Conservation (phyloP, 495 filamentous ascomycete species). For the Xylaria flabelliformis region DNA sequence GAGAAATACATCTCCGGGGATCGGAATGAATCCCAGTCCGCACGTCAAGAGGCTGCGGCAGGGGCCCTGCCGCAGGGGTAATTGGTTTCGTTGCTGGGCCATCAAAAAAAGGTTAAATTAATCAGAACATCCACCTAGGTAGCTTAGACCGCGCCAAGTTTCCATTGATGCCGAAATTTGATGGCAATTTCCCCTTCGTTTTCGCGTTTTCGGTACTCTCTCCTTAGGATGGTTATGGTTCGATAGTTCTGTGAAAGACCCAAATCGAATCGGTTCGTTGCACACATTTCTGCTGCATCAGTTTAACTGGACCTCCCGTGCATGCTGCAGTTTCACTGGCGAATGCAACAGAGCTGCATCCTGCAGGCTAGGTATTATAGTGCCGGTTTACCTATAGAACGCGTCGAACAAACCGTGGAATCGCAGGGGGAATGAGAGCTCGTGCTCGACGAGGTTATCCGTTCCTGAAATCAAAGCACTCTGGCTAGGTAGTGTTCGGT, state of each 20-base stretch:
- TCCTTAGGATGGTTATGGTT: neutral
- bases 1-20: slow-evolving; percentile 1
- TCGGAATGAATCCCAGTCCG: slow-evolving; percentile 6
- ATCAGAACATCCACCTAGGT: neutral
- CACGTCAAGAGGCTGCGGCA: neutral
- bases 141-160: neutral
- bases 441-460: neutral
- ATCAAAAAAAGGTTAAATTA: slow-evolving; percentile 2
- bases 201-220: neutral
- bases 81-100: slow-evolving; percentile 12
- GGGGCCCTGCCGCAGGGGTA: no score
- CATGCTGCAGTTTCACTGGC: slow-evolving; percentile 12
- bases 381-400: neutral
- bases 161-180: neutral
- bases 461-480: neutral
- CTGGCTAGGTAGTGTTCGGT: neutral
- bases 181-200: slow-evolving; percentile 12
- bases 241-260: neutral
- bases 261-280: neutral
- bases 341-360: slow-evolving; percentile 26
- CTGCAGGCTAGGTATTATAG: neutral
- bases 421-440: neutral
- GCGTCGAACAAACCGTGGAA: neutral
- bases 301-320: neutral
- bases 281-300: neutral